Evolutionary conservation across 176 grass and related monocot species (phyloP).

Genomic region (Raddia distichophylla): DNA sequence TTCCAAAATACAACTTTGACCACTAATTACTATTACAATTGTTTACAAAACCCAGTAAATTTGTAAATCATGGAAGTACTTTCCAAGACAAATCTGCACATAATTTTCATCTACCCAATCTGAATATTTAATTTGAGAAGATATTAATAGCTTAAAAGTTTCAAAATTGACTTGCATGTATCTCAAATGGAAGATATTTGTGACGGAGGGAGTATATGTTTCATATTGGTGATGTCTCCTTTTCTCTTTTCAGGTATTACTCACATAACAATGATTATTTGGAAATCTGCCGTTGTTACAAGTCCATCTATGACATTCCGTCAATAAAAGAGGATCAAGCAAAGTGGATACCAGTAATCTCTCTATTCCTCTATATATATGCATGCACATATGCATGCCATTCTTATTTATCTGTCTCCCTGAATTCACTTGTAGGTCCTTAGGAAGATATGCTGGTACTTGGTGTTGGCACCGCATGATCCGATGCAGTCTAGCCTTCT

Average conservation of each 20-base stretch:
- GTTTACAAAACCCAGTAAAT: too few species aligned
- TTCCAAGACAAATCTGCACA: too few species aligned
- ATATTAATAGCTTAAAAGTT: too few species aligned
- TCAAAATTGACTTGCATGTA: too few species aligned
- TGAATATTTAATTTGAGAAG: too few species aligned
- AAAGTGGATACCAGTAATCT: constrained; percentile 89
- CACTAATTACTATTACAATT: too few species aligned
- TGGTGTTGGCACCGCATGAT: constrained; percentile 82
- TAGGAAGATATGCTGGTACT: constrained; percentile 95
- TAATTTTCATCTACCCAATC: too few species aligned
- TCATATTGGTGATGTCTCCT: background rate
- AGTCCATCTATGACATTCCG: constrained; percentile 92
- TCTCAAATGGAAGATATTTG: too few species aligned
- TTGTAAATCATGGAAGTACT: too few species aligned
- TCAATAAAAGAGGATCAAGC: constrained; percentile 76
- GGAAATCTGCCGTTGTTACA: constrained; percentile 94
- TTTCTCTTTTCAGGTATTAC: constrained; percentile 63
- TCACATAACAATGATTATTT: constrained; percentile 89
- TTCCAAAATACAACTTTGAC: too few species aligned
- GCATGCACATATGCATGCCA: background rate
- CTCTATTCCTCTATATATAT: background rate
- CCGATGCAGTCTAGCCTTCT: constrained; percentile 97
- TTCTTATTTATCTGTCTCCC: background rate
- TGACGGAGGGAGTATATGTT: background rate
- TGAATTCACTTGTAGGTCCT: constrained; percentile 61